These are phyloP conservation scores for Gracilaria caudata DNA, from an alignment of 23 red algal species.

Conservation along the genomic window DNA sequence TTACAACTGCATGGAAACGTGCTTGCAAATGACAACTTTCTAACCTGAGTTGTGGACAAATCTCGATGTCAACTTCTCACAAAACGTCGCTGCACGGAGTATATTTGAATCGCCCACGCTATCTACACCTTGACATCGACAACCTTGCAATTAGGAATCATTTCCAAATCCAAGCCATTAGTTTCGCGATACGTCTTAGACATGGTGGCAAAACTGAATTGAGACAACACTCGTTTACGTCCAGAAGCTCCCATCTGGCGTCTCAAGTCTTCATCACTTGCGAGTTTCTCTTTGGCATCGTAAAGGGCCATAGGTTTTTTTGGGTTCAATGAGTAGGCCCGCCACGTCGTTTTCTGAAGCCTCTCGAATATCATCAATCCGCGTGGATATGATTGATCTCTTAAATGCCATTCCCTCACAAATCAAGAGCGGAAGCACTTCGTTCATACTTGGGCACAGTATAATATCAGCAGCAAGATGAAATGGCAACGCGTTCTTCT, in stretches of 20 bases:
- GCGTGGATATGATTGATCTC: constrained; percentile 84
- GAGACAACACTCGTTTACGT: constrained; percentile 83
- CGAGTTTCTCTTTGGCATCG: constrained; percentile 73
- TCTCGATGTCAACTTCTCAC: not conserved
- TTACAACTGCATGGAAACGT: not conserved
- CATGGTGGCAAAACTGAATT: constrained; percentile 95
- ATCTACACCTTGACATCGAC: not conserved
- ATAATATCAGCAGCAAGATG: constrained; percentile 96
- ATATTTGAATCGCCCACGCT: not conserved
- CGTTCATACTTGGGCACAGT: constrained; percentile 92
- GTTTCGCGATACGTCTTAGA: constrained; percentile 85
- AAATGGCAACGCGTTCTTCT: constrained; percentile 98
- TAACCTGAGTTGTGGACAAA: not conserved
- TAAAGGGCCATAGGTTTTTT: constrained; percentile 76
- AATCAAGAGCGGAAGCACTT: constrained; percentile 96
- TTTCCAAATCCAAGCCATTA: constrained; percentile 63
- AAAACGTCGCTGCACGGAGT: not conserved
- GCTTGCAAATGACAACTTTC: not conserved
- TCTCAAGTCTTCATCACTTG: constrained; percentile 50
- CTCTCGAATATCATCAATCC: constrained; percentile 97
- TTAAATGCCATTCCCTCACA: constrained; percentile 99
- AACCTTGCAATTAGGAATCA: constrained; percentile 15
- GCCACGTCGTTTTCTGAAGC: constrained; percentile 72
- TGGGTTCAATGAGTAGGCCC: constrained; percentile 84
- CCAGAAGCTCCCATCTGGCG: constrained; percentile 81